Percentiles rank a stretch among this genome's conserved stretches.
Evolutionary conservation across 148 eudicot species (phyloP).

Genomic region (Selenicereus undatus): DNA sequence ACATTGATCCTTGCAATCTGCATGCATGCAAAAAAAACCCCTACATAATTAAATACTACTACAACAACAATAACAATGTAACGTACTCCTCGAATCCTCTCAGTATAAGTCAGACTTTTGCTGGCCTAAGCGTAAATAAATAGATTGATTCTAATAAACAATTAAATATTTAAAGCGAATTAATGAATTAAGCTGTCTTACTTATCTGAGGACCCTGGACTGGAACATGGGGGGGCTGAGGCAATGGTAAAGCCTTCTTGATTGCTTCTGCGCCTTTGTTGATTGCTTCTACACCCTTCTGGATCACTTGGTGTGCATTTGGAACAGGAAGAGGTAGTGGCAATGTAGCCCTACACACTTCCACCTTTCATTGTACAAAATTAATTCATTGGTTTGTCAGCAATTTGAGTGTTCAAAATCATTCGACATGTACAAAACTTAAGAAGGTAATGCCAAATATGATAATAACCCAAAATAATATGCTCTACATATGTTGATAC

Average conservation of each 20-base stretch:
- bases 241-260: background rate
- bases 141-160: too few species aligned
- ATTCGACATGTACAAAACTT: too few species aligned
- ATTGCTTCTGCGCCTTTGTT: background rate
- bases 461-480: too few species aligned
- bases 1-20: conserved; percentile 34
- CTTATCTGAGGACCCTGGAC: conserved; percentile 24
- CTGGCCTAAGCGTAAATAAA: too few species aligned
- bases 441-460: too few species aligned
- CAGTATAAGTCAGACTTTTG: too few species aligned
- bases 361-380: conserved; percentile 12
- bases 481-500: too few species aligned
- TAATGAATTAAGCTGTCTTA: background rate
- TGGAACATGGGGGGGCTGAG: background rate
- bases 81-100: too few species aligned
- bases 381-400: too few species aligned
- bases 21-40: background rate
- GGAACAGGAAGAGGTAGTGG: background rate
- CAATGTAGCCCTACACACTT: conserved; percentile 21
- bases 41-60: too few species aligned
- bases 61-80: too few species aligned
- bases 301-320: background rate
- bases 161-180: background rate
- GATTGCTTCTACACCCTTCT: background rate
- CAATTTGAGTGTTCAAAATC: too few species aligned